Evolutionary conservation across 352 stramenopile genomes (phyloP).

Genomic region (Pythium oligandrum): DNA sequence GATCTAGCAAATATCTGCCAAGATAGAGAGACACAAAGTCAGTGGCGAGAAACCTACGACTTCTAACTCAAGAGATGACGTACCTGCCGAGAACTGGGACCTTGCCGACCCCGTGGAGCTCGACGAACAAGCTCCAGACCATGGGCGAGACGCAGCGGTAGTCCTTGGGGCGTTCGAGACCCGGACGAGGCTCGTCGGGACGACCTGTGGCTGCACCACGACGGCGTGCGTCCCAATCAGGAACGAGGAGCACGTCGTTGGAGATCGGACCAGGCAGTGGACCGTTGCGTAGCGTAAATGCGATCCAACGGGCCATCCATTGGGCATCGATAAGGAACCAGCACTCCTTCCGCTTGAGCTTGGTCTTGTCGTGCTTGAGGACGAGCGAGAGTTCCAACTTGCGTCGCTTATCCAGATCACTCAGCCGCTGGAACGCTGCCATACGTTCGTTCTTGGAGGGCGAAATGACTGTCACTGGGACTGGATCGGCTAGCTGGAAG

Average conservation of each 20-base stretch:
- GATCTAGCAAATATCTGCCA: conserved; percentile 42
- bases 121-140: conserved; percentile 66
- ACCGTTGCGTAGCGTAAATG: conserved; percentile 47
- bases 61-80: not conserved
- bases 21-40: not conserved
- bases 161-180: conserved; percentile 44
- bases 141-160: conserved; percentile 72
- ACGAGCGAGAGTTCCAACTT: conserved; percentile 61
- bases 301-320: conserved; percentile 63
- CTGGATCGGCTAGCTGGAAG: conserved; percentile 33
- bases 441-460: conserved; percentile 4
- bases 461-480: conserved; percentile 1
- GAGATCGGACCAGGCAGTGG: conserved; percentile 55
- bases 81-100: conserved; percentile 28
- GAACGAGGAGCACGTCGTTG: conserved; percentile 49
- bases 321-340: conserved; percentile 65
- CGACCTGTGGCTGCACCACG: conserved; percentile 27
- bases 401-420: conserved; percentile 49
- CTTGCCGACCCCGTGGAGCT: conserved; percentile 54
- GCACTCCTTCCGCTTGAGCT: conserved; percentile 57
- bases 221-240: conserved; percentile 28
- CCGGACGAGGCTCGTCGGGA: conserved; percentile 33
- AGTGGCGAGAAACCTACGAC: not conserved
- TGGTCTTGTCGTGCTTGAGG: conserved; percentile 52
- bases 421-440: conserved; percentile 16